Evolutionary conservation across 2,329 filamentous ascomycete genomes (phyloP), one percentile per base, ranked within the genome.

Genomic region (Seiridium unicorne): DNA sequence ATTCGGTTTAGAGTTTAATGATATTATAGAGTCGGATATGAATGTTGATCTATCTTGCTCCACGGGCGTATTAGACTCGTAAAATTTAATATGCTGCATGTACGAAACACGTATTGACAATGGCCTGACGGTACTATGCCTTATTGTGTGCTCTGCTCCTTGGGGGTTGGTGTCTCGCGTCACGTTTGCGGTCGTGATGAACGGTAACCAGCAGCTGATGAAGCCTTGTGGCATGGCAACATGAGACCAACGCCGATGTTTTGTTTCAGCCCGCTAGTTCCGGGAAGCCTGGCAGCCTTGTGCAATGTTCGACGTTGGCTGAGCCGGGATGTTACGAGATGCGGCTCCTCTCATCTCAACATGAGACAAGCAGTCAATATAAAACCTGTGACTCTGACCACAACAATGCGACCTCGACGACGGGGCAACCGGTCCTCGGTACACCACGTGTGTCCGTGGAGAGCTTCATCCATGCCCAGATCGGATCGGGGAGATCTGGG

Each of bases 281-380:
- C 6, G 34, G 38, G 18, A 5, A 42, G 35, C 11, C n/a, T 31
- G 51, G 13, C 51, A 55, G 51, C 51, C 51, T 55, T 38, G 51
- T 44, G 38, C 38, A 55, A 44, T 55, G 51, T 44, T 55, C 31
- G 51, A 55, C 51, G 51, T 55, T 55, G 51, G 18, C 31, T 38
- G 10, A 31, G n/a, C n/a, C 26, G 38, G 51, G 36, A 31, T 10
- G 36, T 26, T 35, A 26, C n/a, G 36, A 55, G 51, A 55, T 55
- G 51, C 51, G 51, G 51, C 51, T 55, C 51, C 36, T 38, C 26
- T 55, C 36, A 55, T 55, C 38, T 55, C 31, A 55, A 55, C 51
- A 53, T 55, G 51, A 55, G 51, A 55, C 51, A 55, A 35, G 40
- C n/a, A 44, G 36, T 55, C 36, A 55, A 55, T n/a, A 38, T 44